A percentile compares a stretch with the other conserved stretches of the same genome.
Evolutionary conservation across 2,329 filamentous ascomycete species (phyloP).

Genomic region (Corinectria fuckeliana): DNA sequence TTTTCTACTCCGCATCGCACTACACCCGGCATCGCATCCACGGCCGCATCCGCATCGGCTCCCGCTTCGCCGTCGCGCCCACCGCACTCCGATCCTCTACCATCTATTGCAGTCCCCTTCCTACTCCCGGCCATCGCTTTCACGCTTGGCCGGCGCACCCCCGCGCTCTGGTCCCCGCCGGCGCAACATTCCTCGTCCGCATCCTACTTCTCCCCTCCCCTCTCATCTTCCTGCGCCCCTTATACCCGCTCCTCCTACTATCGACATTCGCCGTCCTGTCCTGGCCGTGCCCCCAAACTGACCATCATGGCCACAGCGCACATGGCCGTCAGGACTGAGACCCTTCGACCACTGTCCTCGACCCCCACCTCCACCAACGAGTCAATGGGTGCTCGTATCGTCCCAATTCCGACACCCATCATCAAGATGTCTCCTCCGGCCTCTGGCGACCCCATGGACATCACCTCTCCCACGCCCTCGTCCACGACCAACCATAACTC

Average conservation of each 20-base stretch:
- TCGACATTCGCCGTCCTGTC: conserved; percentile 20
- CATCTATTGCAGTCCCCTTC: conserved; percentile 19
- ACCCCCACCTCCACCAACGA: conserved; percentile 50
- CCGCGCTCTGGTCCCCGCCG: conserved; percentile 19
- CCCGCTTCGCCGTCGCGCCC: conserved; percentile 21
- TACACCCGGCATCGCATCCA: conserved; percentile 19
- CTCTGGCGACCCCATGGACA: conserved; percentile 67
- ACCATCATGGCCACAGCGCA: conserved; percentile 48
- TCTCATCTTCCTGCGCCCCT: conserved; percentile 20
- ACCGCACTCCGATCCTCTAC: conserved; percentile 20
- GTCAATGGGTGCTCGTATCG: conserved; percentile 58
- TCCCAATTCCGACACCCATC: conserved; percentile 63
- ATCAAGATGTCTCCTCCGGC: conserved; percentile 66
- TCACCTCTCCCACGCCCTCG: conserved; percentile 59
- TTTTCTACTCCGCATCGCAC: conserved; percentile 16
- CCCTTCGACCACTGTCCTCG: conserved; percentile 52
- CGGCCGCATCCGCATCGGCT: conserved; percentile 25
- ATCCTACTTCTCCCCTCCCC: conserved; percentile 26
- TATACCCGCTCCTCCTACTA: conserved; percentile 19
- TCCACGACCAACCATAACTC: conserved; percentile 53
- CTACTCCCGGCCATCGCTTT: conserved; percentile 25
- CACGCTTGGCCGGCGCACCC: conserved; percentile 33
- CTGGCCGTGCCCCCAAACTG: conserved; percentile 32
- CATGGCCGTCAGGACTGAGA: conserved; percentile 62
- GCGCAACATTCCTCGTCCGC: conserved; percentile 23